A percentile compares a stretch with the other conserved stretches of the same genome.
These are phyloP conservation scores for Hypoxylon subgilvum DNA, from an alignment of 495 filamentous ascomycete genomes.

Conservation along the genomic window DNA sequence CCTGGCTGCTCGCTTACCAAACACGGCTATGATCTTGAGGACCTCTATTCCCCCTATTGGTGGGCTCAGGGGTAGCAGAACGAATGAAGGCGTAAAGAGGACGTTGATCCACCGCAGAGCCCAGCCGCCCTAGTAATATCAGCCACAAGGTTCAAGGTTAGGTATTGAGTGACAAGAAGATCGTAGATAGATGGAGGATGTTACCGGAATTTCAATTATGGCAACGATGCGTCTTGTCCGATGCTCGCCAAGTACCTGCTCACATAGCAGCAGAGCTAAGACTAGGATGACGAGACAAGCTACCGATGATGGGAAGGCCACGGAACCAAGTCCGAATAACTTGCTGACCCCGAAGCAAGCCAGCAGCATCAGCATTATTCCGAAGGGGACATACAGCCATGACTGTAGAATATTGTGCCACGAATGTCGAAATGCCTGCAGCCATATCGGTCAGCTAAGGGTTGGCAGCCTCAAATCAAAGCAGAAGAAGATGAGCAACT, in stretches of 20 bases:
- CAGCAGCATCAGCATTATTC: conserved; percentile 53
- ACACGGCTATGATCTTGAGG: conserved; percentile 60
- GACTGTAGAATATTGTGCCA: conserved; percentile 43
- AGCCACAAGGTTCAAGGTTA: neutral
- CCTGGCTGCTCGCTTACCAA: conserved; percentile 44
- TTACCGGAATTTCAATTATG: conserved; percentile 58
- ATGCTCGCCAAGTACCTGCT: conserved; percentile 52
- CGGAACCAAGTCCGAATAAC: conserved; percentile 53
- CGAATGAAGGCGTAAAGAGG: conserved; percentile 61
- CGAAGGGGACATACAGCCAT: conserved; percentile 58
- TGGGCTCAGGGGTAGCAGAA: conserved; percentile 59
- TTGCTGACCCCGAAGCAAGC: conserved; percentile 59
- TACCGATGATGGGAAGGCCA: conserved; percentile 61
- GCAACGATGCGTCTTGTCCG: conserved; percentile 51
- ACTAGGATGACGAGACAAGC: conserved; percentile 58
- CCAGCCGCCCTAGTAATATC: conserved; percentile 53
- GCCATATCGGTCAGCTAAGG: neutral
- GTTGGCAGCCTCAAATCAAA: neutral
- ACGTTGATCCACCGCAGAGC: conserved; percentile 62
- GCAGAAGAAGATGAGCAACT: neutral
- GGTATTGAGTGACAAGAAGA: neutral
- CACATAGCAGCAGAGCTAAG: conserved; percentile 49
- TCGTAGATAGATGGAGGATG: neutral
- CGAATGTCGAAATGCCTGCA: conserved; percentile 29
- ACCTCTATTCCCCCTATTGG: conserved; percentile 58